Evolutionary conservation across 805 yeast species (phyloP), one percentile per base, ranked within the genome.

Genomic region (Yarrowia phangngaensis): DNA sequence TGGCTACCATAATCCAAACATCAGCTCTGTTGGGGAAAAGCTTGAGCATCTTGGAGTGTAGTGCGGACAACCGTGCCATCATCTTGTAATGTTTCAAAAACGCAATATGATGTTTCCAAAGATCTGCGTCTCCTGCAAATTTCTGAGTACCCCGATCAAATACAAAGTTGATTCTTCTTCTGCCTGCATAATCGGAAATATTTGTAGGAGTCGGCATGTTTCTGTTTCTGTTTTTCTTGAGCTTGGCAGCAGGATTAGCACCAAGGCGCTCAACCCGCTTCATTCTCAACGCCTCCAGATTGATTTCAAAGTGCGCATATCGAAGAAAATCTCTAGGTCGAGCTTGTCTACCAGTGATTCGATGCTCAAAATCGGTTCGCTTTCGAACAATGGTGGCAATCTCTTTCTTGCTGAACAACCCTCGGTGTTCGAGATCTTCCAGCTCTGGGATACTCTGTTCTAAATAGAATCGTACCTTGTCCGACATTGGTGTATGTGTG

Each of bases 1-100:
- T 85, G 22, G 97, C 96, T 17, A 96, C 97, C 59, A 86, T 77
- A 32, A 92, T 77, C 98, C 98, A 92, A 13, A 90, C 84, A 57
- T 82, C 84, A 2, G 87, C 76, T 60, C 89, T 84, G 32, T 84
- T 75, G n/a, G 98, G 97, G 62, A 92, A 97, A 54, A 88, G 68
- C 64, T 82, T 86, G 57, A 92, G 71, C 56, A 90, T 70, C 51
- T 78, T 76, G 5, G 89, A 80, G 64, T 88, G 86, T 6, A 86
- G 79, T 55, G 79, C 79, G 50, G 60, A 61, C 19, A 67, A 58
- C 17, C 61, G 59, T 15, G 65, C 54, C 20, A 56, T 51, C 41
- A 68, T 56, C 17, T 65, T 59, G 14, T 58, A 55, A 22, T 56
- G 52, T 50, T 63, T 60, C 28, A 72, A 70, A 63, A 71, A 87